Evolutionary conservation across 2,329 filamentous ascomycete genomes (phyloP), one percentile per base, ranked within the genome.

Genomic region (Aspergillus tanneri): DNA sequence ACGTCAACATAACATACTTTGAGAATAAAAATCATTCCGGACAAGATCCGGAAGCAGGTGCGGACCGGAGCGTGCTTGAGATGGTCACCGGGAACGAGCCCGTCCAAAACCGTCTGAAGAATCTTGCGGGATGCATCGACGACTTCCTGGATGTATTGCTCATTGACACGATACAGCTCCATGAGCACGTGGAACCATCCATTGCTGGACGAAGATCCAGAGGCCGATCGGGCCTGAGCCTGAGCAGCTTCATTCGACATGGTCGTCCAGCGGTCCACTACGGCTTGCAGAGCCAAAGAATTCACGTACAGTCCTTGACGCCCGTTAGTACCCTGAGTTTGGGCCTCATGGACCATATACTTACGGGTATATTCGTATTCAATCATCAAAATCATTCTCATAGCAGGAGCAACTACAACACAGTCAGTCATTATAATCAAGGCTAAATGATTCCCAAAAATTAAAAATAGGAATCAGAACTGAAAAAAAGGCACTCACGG

Each of bases 321-420:
- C 5, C 8, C 27, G 50, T 58, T 32, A 32, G 47, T 61, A n/a
- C n/a, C n/a, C 43, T 60, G 51, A n/a, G 14, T 25, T 22, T 43
- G 4, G n/a, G 11, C 5, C 12, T 27, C 21, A 3, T 37, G 5
- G 9, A 36, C 7, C 11, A 18, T 43, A 16, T 7, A 68, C 71
- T 66, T 87, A 61, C 92, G 83, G 21, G 92, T 90, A 65, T 96
- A 96, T 63, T 97, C 90, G 63, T 93, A 96, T 72, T 99, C 93
- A 56, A 97, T 96, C 6, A 84, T 86, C 23, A 99, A 77, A 49
- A 97, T 91, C 65, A 90, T 84, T 37, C 79, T 76, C 72, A 85
- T 82, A 47, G 80, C 73, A 12, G 76, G 72, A 1, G 78, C 74
- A 23, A 84, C 80, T 77, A 56, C 47, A 22, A 21, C 34, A 5